phyloP scores from a whole-genome alignment of 176 grass and related monocot species.

The Bromus sterilis region DNA sequence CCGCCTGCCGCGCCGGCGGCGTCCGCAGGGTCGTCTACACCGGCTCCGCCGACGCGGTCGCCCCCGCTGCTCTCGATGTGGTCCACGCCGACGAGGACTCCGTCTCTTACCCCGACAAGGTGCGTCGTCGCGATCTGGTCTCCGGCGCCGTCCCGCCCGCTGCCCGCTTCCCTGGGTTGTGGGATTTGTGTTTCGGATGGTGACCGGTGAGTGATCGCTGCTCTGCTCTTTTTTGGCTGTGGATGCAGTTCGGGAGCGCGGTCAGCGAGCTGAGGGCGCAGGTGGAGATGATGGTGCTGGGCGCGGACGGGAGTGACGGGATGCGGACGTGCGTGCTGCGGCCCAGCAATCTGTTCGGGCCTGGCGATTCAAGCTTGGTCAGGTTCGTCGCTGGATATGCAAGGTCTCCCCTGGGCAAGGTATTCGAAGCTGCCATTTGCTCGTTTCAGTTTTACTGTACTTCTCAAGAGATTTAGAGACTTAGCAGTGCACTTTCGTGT shows the following conservation, averaged over 20 bases:
- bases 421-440: conserved; percentile 16
- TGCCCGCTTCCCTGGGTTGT: not conserved
- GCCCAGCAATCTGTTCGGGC: conserved; percentile 78
- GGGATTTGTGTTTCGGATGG: not conserved
- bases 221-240: conserved; percentile 13
- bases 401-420: conserved; percentile 58
- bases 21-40: conserved; percentile 70
- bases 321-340: conserved; percentile 72
- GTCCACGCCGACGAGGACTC: conserved; percentile 44
- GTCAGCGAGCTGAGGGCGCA: conserved; percentile 75
- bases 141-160: not conserved
- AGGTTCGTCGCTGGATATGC: conserved; percentile 53
- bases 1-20: conserved; percentile 36
- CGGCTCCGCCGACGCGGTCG: conserved; percentile 55
- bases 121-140: conserved; percentile 17
- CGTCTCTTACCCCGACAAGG: conserved; percentile 62
- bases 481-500: not conserved
- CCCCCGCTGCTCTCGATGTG: conserved; percentile 33
- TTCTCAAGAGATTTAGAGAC: not conserved
- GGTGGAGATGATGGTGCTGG: conserved; percentile 74
- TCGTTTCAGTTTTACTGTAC: not conserved
- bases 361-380: conserved; percentile 50
- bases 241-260: conserved; percentile 45
- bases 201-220: not conserved
- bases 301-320: conserved; percentile 49